These are phyloP conservation scores for Euphorbia pulcherrima DNA, from an alignment of 345 rosid genomes.

Conservation along the genomic window DNA sequence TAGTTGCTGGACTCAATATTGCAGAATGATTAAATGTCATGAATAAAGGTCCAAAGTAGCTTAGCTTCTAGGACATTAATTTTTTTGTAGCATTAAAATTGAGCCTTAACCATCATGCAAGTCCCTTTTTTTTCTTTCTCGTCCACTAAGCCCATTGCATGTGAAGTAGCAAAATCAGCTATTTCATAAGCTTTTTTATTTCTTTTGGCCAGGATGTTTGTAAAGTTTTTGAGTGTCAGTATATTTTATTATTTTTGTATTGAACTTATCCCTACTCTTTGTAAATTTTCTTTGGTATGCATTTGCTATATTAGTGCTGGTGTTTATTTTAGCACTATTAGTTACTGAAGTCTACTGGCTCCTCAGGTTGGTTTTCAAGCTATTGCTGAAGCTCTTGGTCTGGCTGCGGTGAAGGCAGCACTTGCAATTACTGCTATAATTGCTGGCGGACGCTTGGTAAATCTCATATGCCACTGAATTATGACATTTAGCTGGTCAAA, in stretches of 20 bases:
- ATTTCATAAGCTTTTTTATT: not conserved
- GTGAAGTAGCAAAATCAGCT: not conserved
- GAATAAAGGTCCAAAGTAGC: not conserved
- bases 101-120: not conserved
- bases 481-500: not conserved
- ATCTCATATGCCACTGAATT: slow-evolving; percentile 24
- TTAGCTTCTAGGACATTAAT: not conserved
- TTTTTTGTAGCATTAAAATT: slow-evolving; percentile 1
- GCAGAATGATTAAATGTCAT: not conserved
- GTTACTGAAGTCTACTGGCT: slow-evolving; percentile 19
- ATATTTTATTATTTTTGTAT: not conserved
- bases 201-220: not conserved
- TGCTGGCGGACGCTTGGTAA: slow-evolving; percentile 97
- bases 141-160: not conserved
- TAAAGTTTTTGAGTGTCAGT: not conserved
- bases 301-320: slow-evolving; percentile 5
- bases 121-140: not conserved
- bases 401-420: slow-evolving; percentile 91
- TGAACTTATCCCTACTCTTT: not conserved
- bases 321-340: slow-evolving; percentile 13
- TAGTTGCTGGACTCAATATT: not conserved
- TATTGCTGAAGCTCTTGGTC: slow-evolving; percentile 96
- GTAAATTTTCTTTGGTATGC: not conserved
- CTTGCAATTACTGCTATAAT: slow-evolving; percentile 93
- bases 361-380: slow-evolving; percentile 93